These are phyloP conservation scores for Solanum aculeatissimum DNA, from an alignment of 305 asterid species.

Conservation along the genomic window DNA sequence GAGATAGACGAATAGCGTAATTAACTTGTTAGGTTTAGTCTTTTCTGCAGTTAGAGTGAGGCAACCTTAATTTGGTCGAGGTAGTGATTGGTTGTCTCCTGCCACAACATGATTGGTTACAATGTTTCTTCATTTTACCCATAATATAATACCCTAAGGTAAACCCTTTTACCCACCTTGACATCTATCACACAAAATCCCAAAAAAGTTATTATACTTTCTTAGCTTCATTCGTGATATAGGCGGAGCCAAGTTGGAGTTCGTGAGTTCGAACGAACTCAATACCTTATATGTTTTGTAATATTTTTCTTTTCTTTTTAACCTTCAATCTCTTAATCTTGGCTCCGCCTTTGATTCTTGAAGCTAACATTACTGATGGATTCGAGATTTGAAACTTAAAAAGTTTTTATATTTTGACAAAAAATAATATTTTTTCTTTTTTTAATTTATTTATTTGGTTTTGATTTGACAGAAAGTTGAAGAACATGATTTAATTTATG, in stretches of 20 bases:
- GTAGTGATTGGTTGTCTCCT: conserved; percentile 48
- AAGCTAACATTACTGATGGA: too few relatives aligned
- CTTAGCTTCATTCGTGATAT: too few relatives aligned
- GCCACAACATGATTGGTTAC: conserved; percentile 68
- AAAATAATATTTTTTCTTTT: not conserved
- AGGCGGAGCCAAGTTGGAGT: too few relatives aligned
- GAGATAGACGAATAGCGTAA: not conserved
- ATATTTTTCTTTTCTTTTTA: too few relatives aligned
- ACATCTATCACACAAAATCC: conserved; percentile 4
- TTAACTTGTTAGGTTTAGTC: not conserved
- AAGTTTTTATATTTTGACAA: too few relatives aligned
- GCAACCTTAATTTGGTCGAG: conserved; percentile 76
- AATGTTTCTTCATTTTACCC: not conserved
- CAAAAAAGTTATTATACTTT: too few relatives aligned
- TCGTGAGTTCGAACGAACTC: too few relatives aligned
- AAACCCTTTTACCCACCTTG: conserved; percentile 50
- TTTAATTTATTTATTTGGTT: not conserved
- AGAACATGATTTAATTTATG: not conserved
- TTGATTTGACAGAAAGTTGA: too few relatives aligned
- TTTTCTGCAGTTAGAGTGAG: not conserved
- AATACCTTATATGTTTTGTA: too few relatives aligned
- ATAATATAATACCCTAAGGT: not conserved
- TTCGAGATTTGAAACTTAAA: too few relatives aligned
- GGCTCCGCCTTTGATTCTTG: too few relatives aligned
- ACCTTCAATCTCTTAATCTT: too few relatives aligned